Base-by-base conservation (phyloP, 108 stramenopile genomes). In the Pseudonitzschia multiseries region DNA sequence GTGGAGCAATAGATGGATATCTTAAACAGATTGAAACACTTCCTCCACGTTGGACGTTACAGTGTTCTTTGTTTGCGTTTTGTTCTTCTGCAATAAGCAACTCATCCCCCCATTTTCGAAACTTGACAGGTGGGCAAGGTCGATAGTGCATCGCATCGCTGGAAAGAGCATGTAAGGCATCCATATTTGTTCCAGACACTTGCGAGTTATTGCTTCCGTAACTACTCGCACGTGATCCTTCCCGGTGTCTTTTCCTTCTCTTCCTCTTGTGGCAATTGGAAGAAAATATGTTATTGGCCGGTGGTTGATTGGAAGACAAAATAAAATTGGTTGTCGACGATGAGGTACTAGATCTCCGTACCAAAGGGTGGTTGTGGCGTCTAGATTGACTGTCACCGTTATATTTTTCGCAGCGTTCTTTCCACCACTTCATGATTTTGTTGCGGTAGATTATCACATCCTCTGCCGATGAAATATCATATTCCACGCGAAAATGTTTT, bases 61-160 rank as follows among this genome's bases (percentile, higher is more conserved):
- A 62, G 2, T 62, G 4, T 14, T 40, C 6, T 33, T 8, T 54
- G 24, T 62, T 8, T 4, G 54, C 54, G 9, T 24, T 21, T 56
- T 26, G 54, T 24, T 56, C 22, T 24, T 56, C 22, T 24, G 36
- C 61, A 62, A 41, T 33, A 8, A 62, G 42, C 12, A 61, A 18
- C 40, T 59, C 65, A n/a, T 74, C 73, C 32, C 73, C 73, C 73
- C 73, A 74, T 57, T 57, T 74, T 57, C 73, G 65, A 73, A 65
- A 73, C 12, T 51, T 43, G 10, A 32, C 13, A 12, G 42, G 72
- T 43, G 31, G 48, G 0, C 17, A 14, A 20, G 29, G 61, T 40
- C 20, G 36, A 62, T 42, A 8, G 17, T 33, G n/a, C 14, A 26
- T 26, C 2, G 0, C 26, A 59, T 59, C 15, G 26, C 20, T n/a